A percentile compares a stretch with the other conserved stretches of the same genome.
phyloP scores from a whole-genome alignment of 228 moss, liverwort and hornwort species.

The Sphagnum fallax region DNA sequence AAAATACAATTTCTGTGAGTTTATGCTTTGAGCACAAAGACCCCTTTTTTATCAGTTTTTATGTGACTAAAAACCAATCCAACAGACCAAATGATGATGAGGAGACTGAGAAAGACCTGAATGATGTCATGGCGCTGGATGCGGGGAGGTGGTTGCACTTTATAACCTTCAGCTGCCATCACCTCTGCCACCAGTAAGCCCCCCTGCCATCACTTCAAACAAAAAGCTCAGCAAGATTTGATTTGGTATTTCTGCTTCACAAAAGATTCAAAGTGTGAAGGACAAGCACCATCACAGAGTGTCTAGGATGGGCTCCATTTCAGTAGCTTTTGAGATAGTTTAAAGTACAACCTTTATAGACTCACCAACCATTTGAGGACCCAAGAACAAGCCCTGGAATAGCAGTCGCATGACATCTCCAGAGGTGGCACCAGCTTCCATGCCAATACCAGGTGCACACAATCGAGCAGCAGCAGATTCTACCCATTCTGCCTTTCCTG shows the following conservation, averaged over 20 bases:
- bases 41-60: too few relatives aligned
- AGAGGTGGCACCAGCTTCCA: constrained; percentile 76
- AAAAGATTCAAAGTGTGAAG: neutral
- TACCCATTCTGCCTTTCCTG: constrained; percentile 80
- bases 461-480: constrained; percentile 85
- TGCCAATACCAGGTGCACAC: constrained; percentile 88
- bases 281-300: neutral
- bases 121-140: constrained; percentile 80
- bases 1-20: neutral
- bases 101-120: constrained; percentile 33
- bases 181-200: constrained; percentile 87
- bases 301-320: too few relatives aligned
- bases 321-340: too few relatives aligned
- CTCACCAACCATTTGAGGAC: constrained; percentile 97
- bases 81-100: too few relatives aligned
- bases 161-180: constrained; percentile 87
- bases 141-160: constrained; percentile 80
- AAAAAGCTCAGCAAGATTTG: neutral
- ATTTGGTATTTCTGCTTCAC: neutral
- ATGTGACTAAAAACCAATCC: too few relatives aligned
- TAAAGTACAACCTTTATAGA: constrained; percentile 59
- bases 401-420: constrained; percentile 79
- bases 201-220: constrained; percentile 29
- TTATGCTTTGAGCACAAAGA: too few relatives aligned
- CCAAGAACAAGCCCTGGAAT: constrained; percentile 93